Base-by-base conservation (phyloP, 2,329 filamentous ascomycete genomes). In the Rhynchosporium secalis region DNA sequence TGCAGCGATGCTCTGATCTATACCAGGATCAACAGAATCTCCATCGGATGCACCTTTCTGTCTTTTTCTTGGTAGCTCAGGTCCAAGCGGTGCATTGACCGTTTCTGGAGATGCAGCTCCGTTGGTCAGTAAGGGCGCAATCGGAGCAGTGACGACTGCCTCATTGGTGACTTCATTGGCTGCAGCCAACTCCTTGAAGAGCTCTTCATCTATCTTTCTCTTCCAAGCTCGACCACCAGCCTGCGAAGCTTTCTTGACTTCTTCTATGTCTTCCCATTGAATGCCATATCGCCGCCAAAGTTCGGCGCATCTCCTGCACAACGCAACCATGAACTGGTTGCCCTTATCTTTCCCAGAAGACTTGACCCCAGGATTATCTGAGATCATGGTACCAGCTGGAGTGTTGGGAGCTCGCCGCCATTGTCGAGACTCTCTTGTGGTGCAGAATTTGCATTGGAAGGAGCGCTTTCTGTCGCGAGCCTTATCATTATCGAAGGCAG, bases 211-310 rank as follows among this genome's bases (percentile, higher is more conserved):
- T 62, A 96, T 88, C 73, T 90, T 91, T 62, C 91, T 86, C 78
- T 95, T 96, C 86, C 88, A 93, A 4, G 90, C 89, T 69, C 91
- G 88, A 51, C 90, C 90, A 48, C 92, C 91, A 51, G 87, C 86
- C 66, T 89, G 86, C 0, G 88, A 85, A 47, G 96, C 87, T 78
- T 96, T 96, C 78, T 93, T 96, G 43, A 96, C 85, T 71, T 98
- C 94, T 47, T 98, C 95, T 13, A 92, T 84, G 68, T 96, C 91
- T 75, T 98, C 95, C 87, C 92, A 99, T 68, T 96, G 91, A 65
- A 99, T 92, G 15, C 89, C 94, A 75, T 99, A 99, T 67, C 94
- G 91, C 56, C 95, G 88, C 95, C 95, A 99, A 8, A 99, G 80
- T 71, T 95, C 88, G 31, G 93, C 93, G 73, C 95, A 99, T 63